Conservation (phyloP, 306 rosid genomes). For the Sphenostylis stenocarpa region DNA sequence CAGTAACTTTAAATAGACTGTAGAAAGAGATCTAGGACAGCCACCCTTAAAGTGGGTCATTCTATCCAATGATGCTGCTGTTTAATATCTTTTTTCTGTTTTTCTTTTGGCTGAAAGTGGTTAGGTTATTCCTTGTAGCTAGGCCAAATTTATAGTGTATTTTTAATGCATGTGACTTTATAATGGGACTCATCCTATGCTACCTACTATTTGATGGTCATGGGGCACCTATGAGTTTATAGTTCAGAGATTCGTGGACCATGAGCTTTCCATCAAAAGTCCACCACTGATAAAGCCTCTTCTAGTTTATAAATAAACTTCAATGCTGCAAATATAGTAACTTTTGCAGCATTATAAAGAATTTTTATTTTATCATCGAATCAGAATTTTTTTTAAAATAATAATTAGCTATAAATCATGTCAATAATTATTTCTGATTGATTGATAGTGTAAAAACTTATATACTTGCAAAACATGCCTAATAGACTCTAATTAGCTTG, state of each 20-base stretch:
- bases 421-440: not conserved
- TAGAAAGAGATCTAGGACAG: conserved; percentile 20
- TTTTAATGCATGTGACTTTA: conserved; percentile 38
- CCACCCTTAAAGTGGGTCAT: conserved; percentile 29
- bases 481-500: not conserved
- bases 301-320: not conserved
- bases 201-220: conserved; percentile 17
- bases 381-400: no score
- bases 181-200: conserved; percentile 20
- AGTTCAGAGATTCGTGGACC: conserved; percentile 34
- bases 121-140: conserved; percentile 32
- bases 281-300: not conserved
- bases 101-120: conserved; percentile 18
- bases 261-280: conserved; percentile 22
- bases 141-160: conserved; percentile 25
- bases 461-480: not conserved
- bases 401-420: not conserved
- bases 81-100: not conserved
- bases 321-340: not conserved
- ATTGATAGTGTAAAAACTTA: not conserved
- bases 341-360: conserved; percentile 17
- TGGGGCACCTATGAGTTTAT: conserved; percentile 26
- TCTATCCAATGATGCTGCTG: conserved; percentile 22
- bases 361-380: not conserved
- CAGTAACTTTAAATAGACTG: conserved; percentile 19